Conservation (phyloP, 495 filamentous ascomycete genomes). For the Penicillium alfredii region DNA sequence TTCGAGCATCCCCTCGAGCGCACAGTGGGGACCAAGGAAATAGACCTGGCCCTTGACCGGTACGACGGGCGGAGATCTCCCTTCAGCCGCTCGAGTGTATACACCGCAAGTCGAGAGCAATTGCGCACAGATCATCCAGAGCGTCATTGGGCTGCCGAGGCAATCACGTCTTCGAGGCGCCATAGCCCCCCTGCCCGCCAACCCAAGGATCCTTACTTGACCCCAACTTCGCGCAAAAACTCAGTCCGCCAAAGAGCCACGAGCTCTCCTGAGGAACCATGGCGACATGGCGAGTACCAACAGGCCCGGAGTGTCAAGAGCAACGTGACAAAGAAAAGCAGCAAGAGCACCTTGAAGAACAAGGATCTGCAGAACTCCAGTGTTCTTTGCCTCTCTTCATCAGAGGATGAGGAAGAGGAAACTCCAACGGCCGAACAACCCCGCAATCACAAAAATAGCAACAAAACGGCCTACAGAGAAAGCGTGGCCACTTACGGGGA, state of each 20-base stretch:
- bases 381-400: conserved; percentile 52
- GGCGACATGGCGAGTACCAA: conserved; percentile 13
- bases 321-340: conserved; percentile 34
- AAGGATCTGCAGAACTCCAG: conserved; percentile 46
- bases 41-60: conserved; percentile 33
- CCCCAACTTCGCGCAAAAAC: conserved; percentile 11
- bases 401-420: conserved; percentile 43
- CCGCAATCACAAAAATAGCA: conserved; percentile 8
- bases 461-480: too few relatives aligned
- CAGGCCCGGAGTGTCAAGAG: conserved; percentile 19
- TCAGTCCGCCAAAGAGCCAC: conserved; percentile 3
- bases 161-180: conserved; percentile 10
- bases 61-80: conserved; percentile 25
- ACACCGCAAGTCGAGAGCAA: conserved; percentile 24
- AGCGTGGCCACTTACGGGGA: conserved; percentile 37
- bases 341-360: conserved; percentile 40
- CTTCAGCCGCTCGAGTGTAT: conserved; percentile 22
- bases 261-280: conserved; percentile 12
- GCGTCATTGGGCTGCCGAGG: conserved; percentile 16
- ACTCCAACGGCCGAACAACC: conserved; percentile 9
- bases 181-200: conserved; percentile 16
- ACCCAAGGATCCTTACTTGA: conserved; percentile 20
- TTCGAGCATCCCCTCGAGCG: conserved; percentile 27
- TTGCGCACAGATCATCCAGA: conserved; percentile 16
- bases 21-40: conserved; percentile 34